Base-by-base conservation (phyloP, 139 green algal species). In the Edaphochlamys debaryana region DNA sequence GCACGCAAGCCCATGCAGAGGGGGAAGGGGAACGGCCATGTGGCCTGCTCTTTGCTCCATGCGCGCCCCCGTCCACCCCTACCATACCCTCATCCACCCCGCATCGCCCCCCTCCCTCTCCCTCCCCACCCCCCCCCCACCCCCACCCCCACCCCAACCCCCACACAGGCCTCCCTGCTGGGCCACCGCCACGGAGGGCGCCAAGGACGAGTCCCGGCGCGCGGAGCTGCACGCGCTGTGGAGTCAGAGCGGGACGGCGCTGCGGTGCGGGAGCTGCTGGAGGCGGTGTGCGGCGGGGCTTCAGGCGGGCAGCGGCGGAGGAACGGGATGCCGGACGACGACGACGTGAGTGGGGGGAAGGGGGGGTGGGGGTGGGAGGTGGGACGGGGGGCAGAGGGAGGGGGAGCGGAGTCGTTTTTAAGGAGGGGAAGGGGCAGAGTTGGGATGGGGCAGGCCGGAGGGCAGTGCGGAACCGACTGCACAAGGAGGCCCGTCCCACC, bases 271-370 rank as follows among this genome's bases (percentile, higher is more conserved):
- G 76, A 72, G 42, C 58, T 82, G 62, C 22, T 82, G 62, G 76
- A 82, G 62, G 76, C 62, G 42, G 63, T 82, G n/a, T n/a, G 62
- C 62, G 76, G 62, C 38, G 63, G 20, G 76, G 76, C 32, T 82
- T 82, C 63, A 50, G 63, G 37, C 34, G 60, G 23, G 5, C 19
- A 56, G 58, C 27, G n/a, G 58, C 38, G 36, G 2, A 32, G 42
- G 22, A 30, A 67, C 19, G 74, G 58, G 22, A 0, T 42, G 42
- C 32, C 30, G 1, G 63, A 72, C 2, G 76, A 82, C 45, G 76
- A 82, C 9, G 76, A 67, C 56, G 63, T 66, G 30, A 23, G 60
- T 11, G 19, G 29, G n/a, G n/a, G n/a, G n/a, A n/a, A n/a, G n/a
- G n/a, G n/a, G n/a, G 50, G 7, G 13, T 23, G 38, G 67, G 1